phyloP scores from a whole-genome alignment of 352 stramenopile species.

The Salisapilia sapeloensis region DNA sequence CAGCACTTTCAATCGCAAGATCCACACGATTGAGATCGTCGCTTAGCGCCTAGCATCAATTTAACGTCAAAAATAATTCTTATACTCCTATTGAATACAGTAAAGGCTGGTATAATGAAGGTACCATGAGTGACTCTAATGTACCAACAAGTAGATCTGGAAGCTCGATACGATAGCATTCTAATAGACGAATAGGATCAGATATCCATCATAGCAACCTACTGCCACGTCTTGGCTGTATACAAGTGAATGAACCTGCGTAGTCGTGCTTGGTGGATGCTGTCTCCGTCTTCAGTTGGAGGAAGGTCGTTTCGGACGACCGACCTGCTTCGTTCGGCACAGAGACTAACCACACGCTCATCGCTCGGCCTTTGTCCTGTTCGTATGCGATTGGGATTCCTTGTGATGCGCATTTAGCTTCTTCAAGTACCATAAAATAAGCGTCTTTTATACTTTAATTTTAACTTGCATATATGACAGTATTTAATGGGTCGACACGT shows the following conservation, averaged over 20 bases:
- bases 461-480: no score
- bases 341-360: conserved; percentile 64
- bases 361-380: conserved; percentile 1
- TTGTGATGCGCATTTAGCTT: background rate
- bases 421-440: conserved; percentile 1
- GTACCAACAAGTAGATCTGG: conserved; percentile 94
- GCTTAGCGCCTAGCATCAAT: conserved; percentile 31
- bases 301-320: conserved; percentile 70
- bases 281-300: conserved; percentile 73
- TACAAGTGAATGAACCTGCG: conserved; percentile 18
- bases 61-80: no score
- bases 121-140: conserved; percentile 93
- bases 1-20: conserved; percentile 86
- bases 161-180: conserved; percentile 79
- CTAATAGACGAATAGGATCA: conserved; percentile 4
- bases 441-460: no score
- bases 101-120: conserved; percentile 1
- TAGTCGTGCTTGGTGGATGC: conserved; percentile 70
- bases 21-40: conserved; percentile 95
- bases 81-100: no score
- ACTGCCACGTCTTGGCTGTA: background rate
- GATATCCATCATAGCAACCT: background rate
- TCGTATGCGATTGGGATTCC: background rate
- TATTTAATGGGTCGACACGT: no score
- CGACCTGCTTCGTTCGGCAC: conserved; percentile 72